Evolutionary conservation across 1,139 yeast genomes (phyloP), one percentile per base, ranked within the genome.

Genomic region (Suhomyces bolitotheri): DNA sequence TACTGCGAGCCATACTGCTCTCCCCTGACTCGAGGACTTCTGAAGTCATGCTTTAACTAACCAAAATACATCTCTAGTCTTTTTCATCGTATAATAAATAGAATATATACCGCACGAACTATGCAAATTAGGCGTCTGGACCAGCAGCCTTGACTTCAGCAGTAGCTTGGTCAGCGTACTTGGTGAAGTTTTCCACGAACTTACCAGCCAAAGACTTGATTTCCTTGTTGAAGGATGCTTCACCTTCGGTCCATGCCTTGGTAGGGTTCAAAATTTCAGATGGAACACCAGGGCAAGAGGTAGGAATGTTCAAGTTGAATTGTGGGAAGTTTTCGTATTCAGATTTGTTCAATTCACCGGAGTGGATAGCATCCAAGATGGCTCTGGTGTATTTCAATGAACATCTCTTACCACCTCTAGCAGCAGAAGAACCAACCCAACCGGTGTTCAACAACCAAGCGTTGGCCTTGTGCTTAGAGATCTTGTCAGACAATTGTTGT

Each of bases 381-480:
- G 96, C 96, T 73, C 98, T 85, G 45, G 98, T 92, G 80, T 89
- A 90, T 69, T 92, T 92, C 67, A 92, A 80, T 41, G 97, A 94
- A 72, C 97, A 92, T 74, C 98, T 85, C 76, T 86, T 83, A 60
- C 97, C 98, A 54, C 97, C 97, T 63, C 82, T 78, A 44, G 88
- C 75, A 51, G 86, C 95, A 47, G 95, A 84, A 51, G 92, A 80
- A 50, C 98, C 98, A 51, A 90, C 88, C 98, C 98, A 92, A 47
- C 98, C 98, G 51, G 98, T 92, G 75, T 92, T 92, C 62, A 92
- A 80, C 64, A 92, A 78, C 96, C 96, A 92, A 42, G 98, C 97
- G 58, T 80, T 78, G 39, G 97, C 90, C 54, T 82, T 82, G 73
- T 89, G 92, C 63, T 85, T 62, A 40, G 84, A 67, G 75, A 92